phyloP scores from a whole-genome alignment of 1,284 basidiomycete genomes.

The Pseudozyma sp. region DNA sequence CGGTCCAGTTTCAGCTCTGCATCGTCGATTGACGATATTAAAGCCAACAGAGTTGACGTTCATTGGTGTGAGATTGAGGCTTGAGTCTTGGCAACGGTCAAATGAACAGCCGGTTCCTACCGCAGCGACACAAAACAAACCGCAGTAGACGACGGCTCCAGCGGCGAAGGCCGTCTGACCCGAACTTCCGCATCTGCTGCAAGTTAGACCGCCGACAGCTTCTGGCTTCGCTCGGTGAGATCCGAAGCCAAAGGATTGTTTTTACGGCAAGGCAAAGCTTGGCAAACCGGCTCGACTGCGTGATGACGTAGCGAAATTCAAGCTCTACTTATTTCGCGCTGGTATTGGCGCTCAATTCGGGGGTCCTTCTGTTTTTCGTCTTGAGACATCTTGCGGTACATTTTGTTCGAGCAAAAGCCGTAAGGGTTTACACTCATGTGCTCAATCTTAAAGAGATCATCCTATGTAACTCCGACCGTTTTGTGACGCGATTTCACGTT shows the following conservation, averaged over 20 bases:
- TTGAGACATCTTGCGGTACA: neutral
- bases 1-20: too few relatives aligned
- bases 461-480: neutral
- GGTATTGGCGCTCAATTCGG: too few relatives aligned
- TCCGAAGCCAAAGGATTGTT: too few relatives aligned
- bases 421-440: too few relatives aligned
- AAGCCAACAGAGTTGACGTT: too few relatives aligned
- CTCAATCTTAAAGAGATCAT: neutral
- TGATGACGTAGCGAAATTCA: neutral
- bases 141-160: neutral
- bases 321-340: too few relatives aligned
- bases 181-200: too few relatives aligned
- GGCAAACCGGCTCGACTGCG: neutral
- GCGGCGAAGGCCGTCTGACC: too few relatives aligned
- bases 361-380: neutral
- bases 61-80: neutral
- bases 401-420: neutral
- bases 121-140: neutral
- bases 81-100: constrained; percentile 10
- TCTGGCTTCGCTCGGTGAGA: too few relatives aligned
- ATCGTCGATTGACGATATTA: too few relatives aligned
- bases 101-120: neutral
- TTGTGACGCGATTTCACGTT: neutral
- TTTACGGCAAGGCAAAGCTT: neutral
- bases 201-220: too few relatives aligned